Evolutionary conservation across 2,329 filamentous ascomycete species (phyloP).

Genomic region (Cercospora zeae-maydis): DNA sequence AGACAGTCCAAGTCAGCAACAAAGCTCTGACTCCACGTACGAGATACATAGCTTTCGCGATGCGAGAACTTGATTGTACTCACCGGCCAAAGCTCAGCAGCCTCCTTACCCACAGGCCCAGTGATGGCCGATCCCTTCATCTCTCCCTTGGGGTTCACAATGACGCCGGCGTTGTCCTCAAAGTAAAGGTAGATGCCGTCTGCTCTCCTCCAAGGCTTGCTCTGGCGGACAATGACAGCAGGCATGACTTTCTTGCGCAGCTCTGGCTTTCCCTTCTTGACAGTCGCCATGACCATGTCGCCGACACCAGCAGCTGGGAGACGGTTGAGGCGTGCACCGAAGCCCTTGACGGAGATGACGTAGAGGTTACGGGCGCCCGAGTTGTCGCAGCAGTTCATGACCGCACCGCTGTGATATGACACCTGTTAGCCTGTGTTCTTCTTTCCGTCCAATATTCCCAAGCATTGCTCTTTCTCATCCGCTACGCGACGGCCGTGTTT

Average conservation of each 20-base stretch:
- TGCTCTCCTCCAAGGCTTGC: conserved; percentile 98
- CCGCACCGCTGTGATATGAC: conserved; percentile 70
- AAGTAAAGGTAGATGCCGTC: conserved; percentile 99
- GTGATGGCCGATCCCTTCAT: conserved; percentile 99
- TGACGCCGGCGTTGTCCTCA: conserved; percentile 99
- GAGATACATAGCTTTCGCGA: neutral
- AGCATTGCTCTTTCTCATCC: conserved; percentile 4
- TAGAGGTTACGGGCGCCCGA: conserved; percentile 95
- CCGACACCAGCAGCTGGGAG: conserved; percentile 96
- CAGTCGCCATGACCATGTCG: conserved; percentile 99
- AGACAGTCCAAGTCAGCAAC: neutral
- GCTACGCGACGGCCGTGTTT: neutral
- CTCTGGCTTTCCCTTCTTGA: conserved; percentile 99
- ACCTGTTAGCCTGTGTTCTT: conserved; percentile 13
- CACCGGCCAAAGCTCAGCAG: conserved; percentile 98
- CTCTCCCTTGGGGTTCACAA: conserved; percentile 99
- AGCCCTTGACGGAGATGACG: conserved; percentile 99
- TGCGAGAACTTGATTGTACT: conserved; percentile 42
- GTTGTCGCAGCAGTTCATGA: conserved; percentile 99
- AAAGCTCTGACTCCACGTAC: neutral
- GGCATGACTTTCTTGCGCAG: conserved; percentile 99
- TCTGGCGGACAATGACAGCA: conserved; percentile 96
- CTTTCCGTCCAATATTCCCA: neutral
- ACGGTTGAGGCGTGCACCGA: conserved; percentile 95
- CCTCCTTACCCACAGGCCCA: conserved; percentile 98